Base-by-base conservation (phyloP, 805 yeast genomes). In the Wickerhamiella vanderwaltii region DNA sequence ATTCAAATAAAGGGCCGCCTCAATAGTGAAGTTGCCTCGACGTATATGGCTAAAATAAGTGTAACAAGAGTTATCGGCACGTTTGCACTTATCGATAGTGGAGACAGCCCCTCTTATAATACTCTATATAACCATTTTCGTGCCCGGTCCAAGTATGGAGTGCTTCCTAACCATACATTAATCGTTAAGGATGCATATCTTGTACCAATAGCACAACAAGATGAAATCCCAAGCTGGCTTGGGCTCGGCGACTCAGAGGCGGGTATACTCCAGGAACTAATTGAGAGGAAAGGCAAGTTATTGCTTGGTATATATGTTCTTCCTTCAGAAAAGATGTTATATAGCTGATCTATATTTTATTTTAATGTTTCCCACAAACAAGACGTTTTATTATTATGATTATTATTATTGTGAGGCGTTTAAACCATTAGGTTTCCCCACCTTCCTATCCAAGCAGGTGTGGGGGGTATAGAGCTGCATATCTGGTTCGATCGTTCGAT, bases 131-230 rank as follows among this genome's bases (percentile, higher is more conserved):
- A 66, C 13, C 75, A 76, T 53, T 71, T 75, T 50, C 52, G 59
- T 29, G 51, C 59, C 5, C 60, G 70, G 22, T 51, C 56, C 22
- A 73, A 73, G 53, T 73, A 71, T 39, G 87, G 85, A 1, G 85
- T 78, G 13, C 61, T 79, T 34, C 68, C 72, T 9, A 64, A 62
- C 15, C 63, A 64, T 40, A 71, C 73, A 1, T 46, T 56, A 6
- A 64, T 66, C 49, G 77, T 76, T 29, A 78, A 77, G 51, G 87
- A 79, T 57, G 69, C 79, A 6, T 79, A 79, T 54, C 47, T 79
- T 41, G 57, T 77, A 22, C 68, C 77, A 1, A 42, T 69, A n/a
- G 23, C 26, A 23, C 7, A 18, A n/a, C n/a, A 16, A 12, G 23
- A 12, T 11, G 12, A 22, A 4, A n/a, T 38, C 3, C 35, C 41